phyloP scores from a whole-genome alignment of 2,329 filamentous ascomycete genomes.

The Colletotrichum sp. region DNA sequence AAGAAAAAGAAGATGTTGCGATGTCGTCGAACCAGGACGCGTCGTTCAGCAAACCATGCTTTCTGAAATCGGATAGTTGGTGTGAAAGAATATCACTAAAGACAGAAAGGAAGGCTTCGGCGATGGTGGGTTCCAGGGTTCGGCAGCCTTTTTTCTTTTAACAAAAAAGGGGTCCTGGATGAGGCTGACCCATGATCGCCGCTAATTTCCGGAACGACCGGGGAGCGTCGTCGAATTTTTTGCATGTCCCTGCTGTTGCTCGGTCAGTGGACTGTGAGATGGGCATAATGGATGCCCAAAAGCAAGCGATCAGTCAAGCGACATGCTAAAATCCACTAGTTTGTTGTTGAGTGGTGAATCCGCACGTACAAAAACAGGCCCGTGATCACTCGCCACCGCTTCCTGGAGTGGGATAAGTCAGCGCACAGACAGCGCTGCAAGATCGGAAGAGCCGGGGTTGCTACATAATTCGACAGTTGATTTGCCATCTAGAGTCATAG shows the following conservation, averaged over 20 bases:
- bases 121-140: neutral
- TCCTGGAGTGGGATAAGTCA: neutral
- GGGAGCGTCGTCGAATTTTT: conserved; percentile 1
- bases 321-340: neutral
- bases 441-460: conserved; percentile 8
- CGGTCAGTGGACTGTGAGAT: neutral
- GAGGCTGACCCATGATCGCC: conserved; percentile 12
- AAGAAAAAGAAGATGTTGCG: neutral
- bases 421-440: neutral
- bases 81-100: neutral
- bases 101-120: neutral
- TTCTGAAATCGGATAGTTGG: neutral
- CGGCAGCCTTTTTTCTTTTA: neutral
- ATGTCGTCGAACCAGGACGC: neutral
- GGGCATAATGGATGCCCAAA: neutral
- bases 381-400: neutral
- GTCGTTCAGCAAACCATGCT: neutral
- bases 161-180: neutral
- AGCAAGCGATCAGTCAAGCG: neutral
- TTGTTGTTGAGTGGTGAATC: neutral
- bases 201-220: conserved; percentile 9
- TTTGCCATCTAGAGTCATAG: neutral
- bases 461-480: neutral
- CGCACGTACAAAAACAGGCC: neutral
- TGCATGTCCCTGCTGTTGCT: neutral